Conservation (phyloP, 2,329 filamentous ascomycete genomes). For the Alternaria dauci region DNA sequence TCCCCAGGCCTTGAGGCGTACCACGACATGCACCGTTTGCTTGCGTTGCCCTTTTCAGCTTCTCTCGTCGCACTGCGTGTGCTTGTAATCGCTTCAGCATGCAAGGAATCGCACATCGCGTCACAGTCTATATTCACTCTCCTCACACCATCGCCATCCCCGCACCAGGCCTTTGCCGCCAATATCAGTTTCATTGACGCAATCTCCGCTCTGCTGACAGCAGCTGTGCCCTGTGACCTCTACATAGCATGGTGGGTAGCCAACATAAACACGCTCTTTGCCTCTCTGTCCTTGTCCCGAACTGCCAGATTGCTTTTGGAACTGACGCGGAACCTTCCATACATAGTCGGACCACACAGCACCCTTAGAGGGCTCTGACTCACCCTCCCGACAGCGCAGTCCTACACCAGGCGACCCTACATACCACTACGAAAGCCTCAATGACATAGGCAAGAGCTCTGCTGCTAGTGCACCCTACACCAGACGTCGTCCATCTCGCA, state of each 20-base stretch:
- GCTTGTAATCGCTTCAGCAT: conserved; percentile 46
- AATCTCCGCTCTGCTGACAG: conserved; percentile 37
- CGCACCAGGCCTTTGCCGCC: conserved; percentile 31
- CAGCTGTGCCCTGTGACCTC: conserved; percentile 31
- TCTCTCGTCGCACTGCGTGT: conserved; percentile 45
- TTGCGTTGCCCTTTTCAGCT: conserved; percentile 39
- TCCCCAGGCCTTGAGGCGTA: conserved; percentile 11
- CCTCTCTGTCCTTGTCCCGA: conserved; percentile 13
- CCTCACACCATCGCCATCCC: conserved; percentile 30
- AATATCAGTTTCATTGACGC: conserved; percentile 48
- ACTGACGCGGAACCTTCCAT: conserved; percentile 33
- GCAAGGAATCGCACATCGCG: conserved; percentile 47
- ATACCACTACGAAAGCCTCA: conserved; percentile 25
- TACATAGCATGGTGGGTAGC: conserved; percentile 52
- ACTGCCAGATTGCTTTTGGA: conserved; percentile 19
- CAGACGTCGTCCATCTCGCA: conserved; percentile 39
- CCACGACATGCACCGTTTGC: conserved; percentile 30
- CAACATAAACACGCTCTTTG: conserved; percentile 28
- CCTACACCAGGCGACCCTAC: conserved; percentile 24
- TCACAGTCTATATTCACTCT: conserved; percentile 31
- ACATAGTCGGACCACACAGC: conserved; percentile 43
- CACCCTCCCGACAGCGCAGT: conserved; percentile 31
- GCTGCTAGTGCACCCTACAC: conserved; percentile 22
- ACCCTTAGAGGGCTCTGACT: conserved; percentile 31
- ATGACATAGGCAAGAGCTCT: conserved; percentile 14